Evolutionary conservation across 1,284 basidiomycete species (phyloP).

Genomic region (Moesziomyces antarcticus): DNA sequence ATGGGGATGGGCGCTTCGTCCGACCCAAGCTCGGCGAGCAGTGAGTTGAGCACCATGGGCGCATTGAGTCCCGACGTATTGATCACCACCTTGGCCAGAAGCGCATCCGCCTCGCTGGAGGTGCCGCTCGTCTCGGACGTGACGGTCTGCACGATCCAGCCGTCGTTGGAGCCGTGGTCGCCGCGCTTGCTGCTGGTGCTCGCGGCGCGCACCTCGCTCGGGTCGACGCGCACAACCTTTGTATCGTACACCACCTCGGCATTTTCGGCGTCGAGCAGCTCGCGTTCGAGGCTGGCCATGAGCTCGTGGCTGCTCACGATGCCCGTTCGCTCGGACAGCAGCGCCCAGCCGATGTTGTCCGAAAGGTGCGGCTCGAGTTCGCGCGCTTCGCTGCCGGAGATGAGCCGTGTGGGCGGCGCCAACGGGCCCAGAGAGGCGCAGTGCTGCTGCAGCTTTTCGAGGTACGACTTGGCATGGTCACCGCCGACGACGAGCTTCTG

Average conservation of each 20-base stretch:
- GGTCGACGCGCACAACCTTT: slow-evolving; percentile 87
- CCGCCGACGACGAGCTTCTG: slow-evolving; percentile 75
- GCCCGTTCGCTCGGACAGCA: slow-evolving; percentile 88
- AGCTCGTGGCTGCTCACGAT: slow-evolving; percentile 86
- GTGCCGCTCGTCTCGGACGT: slow-evolving; percentile 43
- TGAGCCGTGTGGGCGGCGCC: slow-evolving; percentile 73
- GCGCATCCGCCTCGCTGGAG: slow-evolving; percentile 72
- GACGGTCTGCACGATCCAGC: slow-evolving; percentile 73
- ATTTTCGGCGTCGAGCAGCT: slow-evolving; percentile 77
- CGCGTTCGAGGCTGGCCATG: slow-evolving; percentile 82
- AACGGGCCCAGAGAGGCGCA: slow-evolving; percentile 31
- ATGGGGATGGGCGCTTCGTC: slow-evolving; percentile 42
- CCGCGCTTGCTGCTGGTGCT: slow-evolving; percentile 39
- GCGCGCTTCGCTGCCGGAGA: slow-evolving; percentile 79
- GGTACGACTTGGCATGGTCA: slow-evolving; percentile 40
- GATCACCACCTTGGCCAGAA: slow-evolving; percentile 86
- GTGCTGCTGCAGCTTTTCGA: slow-evolving; percentile 51
- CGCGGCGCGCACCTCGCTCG: slow-evolving; percentile 56
- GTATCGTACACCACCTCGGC: slow-evolving; percentile 85
- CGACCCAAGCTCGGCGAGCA: slow-evolving; percentile 29
- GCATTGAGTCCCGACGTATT: slow-evolving; percentile 85
- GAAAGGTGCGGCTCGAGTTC: slow-evolving; percentile 85
- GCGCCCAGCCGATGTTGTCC: slow-evolving; percentile 76
- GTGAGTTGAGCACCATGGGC: slow-evolving; percentile 59
- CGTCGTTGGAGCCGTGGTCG: slow-evolving; percentile 62